Conservation (phyloP, 352 stramenopile species). For the Peronospora belbahrii region DNA sequence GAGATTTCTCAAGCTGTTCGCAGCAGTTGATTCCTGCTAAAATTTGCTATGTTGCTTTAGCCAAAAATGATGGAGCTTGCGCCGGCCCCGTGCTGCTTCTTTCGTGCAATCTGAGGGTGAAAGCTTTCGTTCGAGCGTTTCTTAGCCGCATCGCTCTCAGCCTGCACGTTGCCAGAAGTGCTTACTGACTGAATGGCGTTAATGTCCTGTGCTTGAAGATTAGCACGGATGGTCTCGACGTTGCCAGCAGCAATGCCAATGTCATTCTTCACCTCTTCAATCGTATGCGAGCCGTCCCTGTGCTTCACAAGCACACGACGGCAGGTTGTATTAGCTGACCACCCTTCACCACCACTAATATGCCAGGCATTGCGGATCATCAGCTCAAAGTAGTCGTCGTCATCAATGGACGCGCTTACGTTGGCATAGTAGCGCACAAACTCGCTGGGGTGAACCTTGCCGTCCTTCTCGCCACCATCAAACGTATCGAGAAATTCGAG, state of each 20-base stretch:
- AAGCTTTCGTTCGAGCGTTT: conserved; percentile 45
- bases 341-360: conserved; percentile 79
- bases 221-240: conserved; percentile 67
- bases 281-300: conserved; percentile 63
- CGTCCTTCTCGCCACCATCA: conserved; percentile 81
- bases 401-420: conserved; percentile 84
- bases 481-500: conserved; percentile 84
- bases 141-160: conserved; percentile 37
- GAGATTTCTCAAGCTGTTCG: neutral
- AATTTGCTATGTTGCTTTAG: conserved; percentile 16
- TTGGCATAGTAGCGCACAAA: conserved; percentile 89
- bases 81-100: conserved; percentile 72
- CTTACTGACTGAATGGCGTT: conserved; percentile 40
- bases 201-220: conserved; percentile 67
- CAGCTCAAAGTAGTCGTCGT: conserved; percentile 90
- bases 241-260: conserved; percentile 59
- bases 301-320: conserved; percentile 84
- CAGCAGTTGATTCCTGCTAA: neutral
- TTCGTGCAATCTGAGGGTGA: conserved; percentile 53
- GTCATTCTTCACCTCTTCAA: conserved; percentile 85
- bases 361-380: conserved; percentile 88
- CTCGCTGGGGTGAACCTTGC: conserved; percentile 77
- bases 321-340: conserved; percentile 79
- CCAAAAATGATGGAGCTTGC: conserved; percentile 80
- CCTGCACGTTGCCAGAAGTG: conserved; percentile 42